phyloP scores from a whole-genome alignment of 2,329 filamentous ascomycete species.

The Plectosphaerella cucumerina region DNA sequence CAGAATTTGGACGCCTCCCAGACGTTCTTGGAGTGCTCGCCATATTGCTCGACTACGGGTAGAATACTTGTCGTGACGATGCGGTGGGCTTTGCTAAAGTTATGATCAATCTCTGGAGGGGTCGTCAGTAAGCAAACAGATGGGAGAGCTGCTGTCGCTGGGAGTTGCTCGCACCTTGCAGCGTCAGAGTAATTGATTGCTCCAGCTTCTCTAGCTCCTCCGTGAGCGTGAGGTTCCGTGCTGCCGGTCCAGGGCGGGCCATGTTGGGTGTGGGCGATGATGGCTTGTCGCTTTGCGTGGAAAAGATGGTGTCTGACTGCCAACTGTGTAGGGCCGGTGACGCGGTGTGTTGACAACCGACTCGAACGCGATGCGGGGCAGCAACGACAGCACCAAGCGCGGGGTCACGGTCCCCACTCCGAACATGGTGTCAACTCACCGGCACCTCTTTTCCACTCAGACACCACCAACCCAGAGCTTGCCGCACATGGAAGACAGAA shows the following conservation, averaged over 20 bases:
- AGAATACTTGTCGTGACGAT: conserved; percentile 94
- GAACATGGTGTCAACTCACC: background rate
- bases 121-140: conserved; percentile 9
- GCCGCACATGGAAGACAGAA: too few species aligned
- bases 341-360: conserved; percentile 1
- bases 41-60: conserved; percentile 91
- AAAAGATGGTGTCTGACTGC: background rate
- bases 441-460: background rate
- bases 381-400: background rate
- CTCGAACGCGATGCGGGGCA: conserved; percentile 28
- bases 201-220: conserved; percentile 95
- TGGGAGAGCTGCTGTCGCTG: background rate
- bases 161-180: conserved; percentile 63
- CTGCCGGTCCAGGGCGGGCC: conserved; percentile 43
- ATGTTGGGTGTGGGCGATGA: conserved; percentile 26
- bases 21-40: conserved; percentile 85
- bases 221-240: conserved; percentile 69
- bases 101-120: conserved; percentile 85
- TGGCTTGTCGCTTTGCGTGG: background rate
- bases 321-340: background rate
- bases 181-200: conserved; percentile 91
- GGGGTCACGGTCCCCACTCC: background rate
- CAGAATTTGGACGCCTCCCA: conserved; percentile 99
- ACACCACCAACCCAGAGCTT: background rate
- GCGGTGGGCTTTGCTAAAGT: conserved; percentile 93